phyloP scores from a whole-genome alignment of 73 alveolate genomes.

The Tetrahymena malaccensis region DNA sequence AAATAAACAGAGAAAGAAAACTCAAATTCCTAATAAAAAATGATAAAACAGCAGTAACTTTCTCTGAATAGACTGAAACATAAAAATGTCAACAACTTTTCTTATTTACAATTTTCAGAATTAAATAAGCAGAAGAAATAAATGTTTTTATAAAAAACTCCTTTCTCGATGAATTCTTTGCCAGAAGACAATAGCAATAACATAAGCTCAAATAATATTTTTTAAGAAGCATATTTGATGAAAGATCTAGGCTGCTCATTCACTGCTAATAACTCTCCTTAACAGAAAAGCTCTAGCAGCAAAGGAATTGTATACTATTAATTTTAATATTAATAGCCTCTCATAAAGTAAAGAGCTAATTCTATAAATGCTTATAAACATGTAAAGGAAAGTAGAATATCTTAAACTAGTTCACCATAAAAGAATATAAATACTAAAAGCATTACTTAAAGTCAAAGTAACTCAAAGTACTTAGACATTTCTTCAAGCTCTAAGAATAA shows the following conservation, averaged over 20 bases:
- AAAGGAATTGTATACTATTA: neutral
- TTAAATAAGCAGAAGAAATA: neutral
- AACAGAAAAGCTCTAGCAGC: too few relatives aligned
- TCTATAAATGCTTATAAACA: neutral
- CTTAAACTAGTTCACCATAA: neutral
- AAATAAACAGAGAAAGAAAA: neutral
- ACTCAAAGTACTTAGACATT: neutral
- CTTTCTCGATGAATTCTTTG: neutral
- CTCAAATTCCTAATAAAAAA: neutral
- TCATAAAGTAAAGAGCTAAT: neutral
- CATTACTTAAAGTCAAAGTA: neutral
- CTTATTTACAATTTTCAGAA: neutral
- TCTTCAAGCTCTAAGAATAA: too few relatives aligned
- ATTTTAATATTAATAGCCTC: neutral
- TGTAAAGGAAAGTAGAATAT: neutral
- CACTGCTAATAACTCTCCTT: neutral
- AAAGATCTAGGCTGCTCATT: neutral
- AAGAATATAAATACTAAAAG: too few relatives aligned
- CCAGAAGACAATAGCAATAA: neutral
- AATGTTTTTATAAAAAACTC: neutral
- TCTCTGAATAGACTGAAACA: neutral
- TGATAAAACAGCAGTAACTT: neutral
- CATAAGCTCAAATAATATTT: neutral
- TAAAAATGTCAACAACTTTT: too few relatives aligned
- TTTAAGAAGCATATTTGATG: neutral